phyloP scores from a whole-genome alignment of 2,329 filamentous ascomycete genomes.

The Pseudocercospora pini-densiflorae region DNA sequence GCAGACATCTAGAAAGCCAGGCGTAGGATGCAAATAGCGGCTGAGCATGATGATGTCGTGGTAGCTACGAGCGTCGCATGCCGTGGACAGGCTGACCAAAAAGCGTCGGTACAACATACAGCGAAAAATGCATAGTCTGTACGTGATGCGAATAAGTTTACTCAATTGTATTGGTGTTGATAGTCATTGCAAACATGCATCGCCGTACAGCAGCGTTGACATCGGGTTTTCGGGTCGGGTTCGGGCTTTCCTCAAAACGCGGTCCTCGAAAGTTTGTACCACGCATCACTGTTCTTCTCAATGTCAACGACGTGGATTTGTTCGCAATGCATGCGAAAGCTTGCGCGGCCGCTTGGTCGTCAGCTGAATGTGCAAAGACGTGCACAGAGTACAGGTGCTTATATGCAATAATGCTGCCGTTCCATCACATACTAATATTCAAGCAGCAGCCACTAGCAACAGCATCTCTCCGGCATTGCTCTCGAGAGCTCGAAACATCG shows the following conservation, averaged over 20 bases:
- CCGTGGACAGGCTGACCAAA: no score
- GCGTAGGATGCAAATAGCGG: no score
- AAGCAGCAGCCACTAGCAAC: slow-evolving; percentile 26
- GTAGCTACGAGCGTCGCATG: no score
- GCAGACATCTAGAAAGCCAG: no score
- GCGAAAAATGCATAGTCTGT: no score
- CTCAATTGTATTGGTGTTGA: no score
- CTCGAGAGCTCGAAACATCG: slow-evolving; percentile 58
- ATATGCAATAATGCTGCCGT: neutral
- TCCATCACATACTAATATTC: neutral
- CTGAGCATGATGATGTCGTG: no score
- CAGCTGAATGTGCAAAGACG: neutral
- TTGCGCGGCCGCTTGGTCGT: slow-evolving; percentile 16
- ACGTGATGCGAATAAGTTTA: no score
- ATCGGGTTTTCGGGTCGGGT: neutral
- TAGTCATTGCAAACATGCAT: no score
- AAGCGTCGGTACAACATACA: no score
- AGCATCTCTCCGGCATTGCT: slow-evolving; percentile 60
- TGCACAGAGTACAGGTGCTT: slow-evolving; percentile 13
- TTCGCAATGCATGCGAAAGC: slow-evolving; percentile 27
- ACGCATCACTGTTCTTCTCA: neutral
- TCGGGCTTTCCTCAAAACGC: neutral
- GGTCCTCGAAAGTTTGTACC: neutral
- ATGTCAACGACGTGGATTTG: slow-evolving; percentile 30
- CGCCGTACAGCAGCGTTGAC: no score